Evolutionary conservation across 345 rosid species (phyloP).

Genomic region (Arabidopsis arenosa): DNA sequence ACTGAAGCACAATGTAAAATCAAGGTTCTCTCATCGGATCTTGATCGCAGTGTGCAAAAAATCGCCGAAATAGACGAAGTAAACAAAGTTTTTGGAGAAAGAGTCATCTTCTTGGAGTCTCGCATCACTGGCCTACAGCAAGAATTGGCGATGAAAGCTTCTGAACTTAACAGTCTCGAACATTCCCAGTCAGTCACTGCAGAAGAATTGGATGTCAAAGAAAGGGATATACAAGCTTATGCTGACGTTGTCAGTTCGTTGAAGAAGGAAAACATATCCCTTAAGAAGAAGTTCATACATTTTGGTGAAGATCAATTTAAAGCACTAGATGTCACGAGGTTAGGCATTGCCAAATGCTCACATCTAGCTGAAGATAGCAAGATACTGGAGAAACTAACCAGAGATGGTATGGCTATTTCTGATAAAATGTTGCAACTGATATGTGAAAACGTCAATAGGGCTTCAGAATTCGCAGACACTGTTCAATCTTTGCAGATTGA

Average conservation of each 20-base stretch:
- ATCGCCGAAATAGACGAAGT: constrained; percentile 49
- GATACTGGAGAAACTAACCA: constrained; percentile 51
- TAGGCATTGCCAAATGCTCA: constrained; percentile 47
- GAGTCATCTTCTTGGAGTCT: constrained; percentile 56
- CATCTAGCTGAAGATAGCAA: constrained; percentile 44
- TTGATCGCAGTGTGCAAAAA: constrained; percentile 43
- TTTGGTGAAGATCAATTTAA: constrained; percentile 43
- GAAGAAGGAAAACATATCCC: constrained; percentile 51
- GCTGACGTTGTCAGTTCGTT: constrained; percentile 46
- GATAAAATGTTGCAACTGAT: constrained; percentile 58
- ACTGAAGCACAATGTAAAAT: constrained; percentile 46
- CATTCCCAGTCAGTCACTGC: constrained; percentile 52
- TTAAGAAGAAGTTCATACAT: constrained; percentile 44
- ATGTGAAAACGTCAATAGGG: constrained; percentile 53
- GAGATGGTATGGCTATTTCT: constrained; percentile 45
- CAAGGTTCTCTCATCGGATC: constrained; percentile 47
- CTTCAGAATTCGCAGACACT: constrained; percentile 56
- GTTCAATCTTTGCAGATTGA: constrained; percentile 58
- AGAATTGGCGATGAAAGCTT: constrained; percentile 58
- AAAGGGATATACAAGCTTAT: constrained; percentile 49
- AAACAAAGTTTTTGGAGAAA: constrained; percentile 50
- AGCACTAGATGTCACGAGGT: constrained; percentile 47
- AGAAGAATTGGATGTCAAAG: constrained; percentile 55
- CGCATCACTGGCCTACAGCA: constrained; percentile 52
- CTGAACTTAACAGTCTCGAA: constrained; percentile 54